Evolutionary conservation across 306 rosid genomes (phyloP).

Genomic region (Clitoria ternatea): DNA sequence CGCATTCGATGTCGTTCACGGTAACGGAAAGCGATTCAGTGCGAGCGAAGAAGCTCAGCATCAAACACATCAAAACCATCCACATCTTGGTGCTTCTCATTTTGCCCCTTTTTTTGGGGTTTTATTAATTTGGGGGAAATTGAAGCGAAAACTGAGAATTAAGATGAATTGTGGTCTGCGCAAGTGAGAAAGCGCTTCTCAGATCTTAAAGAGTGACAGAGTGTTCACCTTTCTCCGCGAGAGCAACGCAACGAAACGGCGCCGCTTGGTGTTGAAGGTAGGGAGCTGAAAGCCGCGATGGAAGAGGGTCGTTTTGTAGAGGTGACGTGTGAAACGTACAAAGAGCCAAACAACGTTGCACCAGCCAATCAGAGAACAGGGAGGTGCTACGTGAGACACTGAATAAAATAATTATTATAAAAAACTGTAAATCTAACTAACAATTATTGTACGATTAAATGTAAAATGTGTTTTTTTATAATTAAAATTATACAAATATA

Average conservation of each 20-base stretch:
- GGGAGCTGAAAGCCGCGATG: too few relatives aligned
- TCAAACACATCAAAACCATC: slow-evolving; percentile 39
- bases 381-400: background rate
- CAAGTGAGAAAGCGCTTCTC: background rate
- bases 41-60: slow-evolving; percentile 43
- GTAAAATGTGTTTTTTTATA: too few relatives aligned
- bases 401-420: background rate
- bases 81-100: slow-evolving; percentile 32
- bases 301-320: background rate
- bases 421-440: background rate
- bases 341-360: slow-evolving; percentile 16
- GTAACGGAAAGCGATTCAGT: slow-evolving; percentile 77
- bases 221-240: too few relatives aligned
- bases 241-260: slow-evolving; percentile 16
- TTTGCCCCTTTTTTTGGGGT: background rate
- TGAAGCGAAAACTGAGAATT: background rate
- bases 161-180: background rate
- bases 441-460: too few relatives aligned
- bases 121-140: background rate
- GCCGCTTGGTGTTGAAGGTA: background rate
- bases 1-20: slow-evolving; percentile 80
- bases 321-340: slow-evolving; percentile 26
- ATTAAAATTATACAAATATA: too few relatives aligned
- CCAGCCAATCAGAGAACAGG: slow-evolving; percentile 32
- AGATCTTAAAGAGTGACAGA: slow-evolving; percentile 19